Evolutionary conservation across 495 filamentous ascomycete genomes (phyloP).

Genomic region (Penicillium verhagenii): DNA sequence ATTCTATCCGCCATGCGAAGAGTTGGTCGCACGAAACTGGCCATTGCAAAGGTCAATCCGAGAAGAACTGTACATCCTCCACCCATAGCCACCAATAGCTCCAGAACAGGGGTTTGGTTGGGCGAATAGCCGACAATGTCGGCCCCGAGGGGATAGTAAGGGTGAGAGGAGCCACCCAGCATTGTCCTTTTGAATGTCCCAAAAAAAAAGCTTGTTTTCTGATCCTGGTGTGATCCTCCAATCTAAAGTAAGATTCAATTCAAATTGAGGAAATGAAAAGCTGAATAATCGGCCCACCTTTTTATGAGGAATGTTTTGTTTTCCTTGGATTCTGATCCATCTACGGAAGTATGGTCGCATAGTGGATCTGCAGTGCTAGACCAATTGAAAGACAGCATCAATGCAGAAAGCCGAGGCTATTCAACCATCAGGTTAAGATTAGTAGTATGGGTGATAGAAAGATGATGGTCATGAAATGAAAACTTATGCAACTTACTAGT

Average conservation of each 20-base stretch:
- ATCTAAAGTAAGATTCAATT: background rate
- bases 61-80: conserved; percentile 51
- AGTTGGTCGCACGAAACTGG: conserved; percentile 45
- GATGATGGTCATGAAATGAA: too few relatives aligned
- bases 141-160: conserved; percentile 69
- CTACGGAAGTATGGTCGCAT: conserved; percentile 2
- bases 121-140: conserved; percentile 59
- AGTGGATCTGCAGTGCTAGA: conserved; percentile 9
- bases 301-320: background rate
- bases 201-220: conserved; percentile 9
- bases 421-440: background rate
- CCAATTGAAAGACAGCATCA: conserved; percentile 1
- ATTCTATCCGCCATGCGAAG: conserved; percentile 51
- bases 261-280: background rate
- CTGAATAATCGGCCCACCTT: background rate
- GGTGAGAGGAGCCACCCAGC: conserved; percentile 45
- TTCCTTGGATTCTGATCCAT: background rate
- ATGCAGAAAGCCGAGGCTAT: background rate
- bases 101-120: conserved; percentile 55
- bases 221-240: too few relatives aligned
- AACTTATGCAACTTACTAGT: too few relatives aligned
- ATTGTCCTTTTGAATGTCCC: conserved; percentile 7
- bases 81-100: conserved; percentile 54
- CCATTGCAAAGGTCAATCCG: conserved; percentile 46
- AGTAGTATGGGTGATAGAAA: too few relatives aligned